phyloP scores from a whole-genome alignment of 176 grass and related monocot genomes.

The Bothriochloa decipiens region DNA sequence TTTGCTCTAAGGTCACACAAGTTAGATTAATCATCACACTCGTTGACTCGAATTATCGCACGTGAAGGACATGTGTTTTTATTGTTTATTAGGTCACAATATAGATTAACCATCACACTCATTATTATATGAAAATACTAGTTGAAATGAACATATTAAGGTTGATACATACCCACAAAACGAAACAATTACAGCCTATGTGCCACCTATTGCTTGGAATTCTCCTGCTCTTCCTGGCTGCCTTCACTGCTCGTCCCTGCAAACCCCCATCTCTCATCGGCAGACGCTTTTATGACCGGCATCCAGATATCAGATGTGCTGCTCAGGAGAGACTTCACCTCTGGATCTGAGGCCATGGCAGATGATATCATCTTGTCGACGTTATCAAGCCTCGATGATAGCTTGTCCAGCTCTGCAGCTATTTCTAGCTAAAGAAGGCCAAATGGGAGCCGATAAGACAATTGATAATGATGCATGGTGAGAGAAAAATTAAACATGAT shows the following conservation, averaged over 20 bases:
- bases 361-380: slow-evolving; percentile 98
- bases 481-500: not conserved
- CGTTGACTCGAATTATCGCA: not conserved
- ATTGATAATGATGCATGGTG: not conserved
- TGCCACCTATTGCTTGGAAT: slow-evolving; percentile 34
- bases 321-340: slow-evolving; percentile 82
- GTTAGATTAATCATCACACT: not conserved
- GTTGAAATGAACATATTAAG: slow-evolving; percentile 20
- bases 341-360: slow-evolving; percentile 75
- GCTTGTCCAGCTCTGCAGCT: slow-evolving; percentile 79
- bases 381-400: slow-evolving; percentile 77
- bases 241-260: slow-evolving; percentile 44
- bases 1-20: not conserved
- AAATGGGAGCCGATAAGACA: slow-evolving; percentile 5
- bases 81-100: not conserved
- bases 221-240: slow-evolving; percentile 48
- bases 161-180: not conserved
- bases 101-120: not conserved
- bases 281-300: slow-evolving; percentile 88
- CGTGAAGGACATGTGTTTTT: not conserved
- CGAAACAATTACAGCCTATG: slow-evolving; percentile 6
- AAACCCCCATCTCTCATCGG: slow-evolving; percentile 69
- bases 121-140: not conserved
- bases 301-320: slow-evolving; percentile 91
- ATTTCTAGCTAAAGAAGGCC: slow-evolving; percentile 65